Conservation (phyloP, 176 grass and related monocot genomes). For the Stipa capillata region DNA sequence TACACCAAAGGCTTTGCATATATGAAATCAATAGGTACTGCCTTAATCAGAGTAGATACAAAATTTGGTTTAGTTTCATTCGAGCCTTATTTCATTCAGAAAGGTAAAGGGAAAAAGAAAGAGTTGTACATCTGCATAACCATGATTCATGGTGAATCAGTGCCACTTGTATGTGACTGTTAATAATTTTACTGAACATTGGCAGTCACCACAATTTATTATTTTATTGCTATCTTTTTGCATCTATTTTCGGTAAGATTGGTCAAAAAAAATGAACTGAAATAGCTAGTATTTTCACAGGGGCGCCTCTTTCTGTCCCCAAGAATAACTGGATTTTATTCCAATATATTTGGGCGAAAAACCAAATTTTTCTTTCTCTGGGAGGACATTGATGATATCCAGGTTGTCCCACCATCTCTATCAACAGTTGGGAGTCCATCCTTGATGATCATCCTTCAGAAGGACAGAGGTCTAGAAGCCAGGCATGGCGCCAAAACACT, state of each 20-base stretch:
- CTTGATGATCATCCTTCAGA: slow-evolving; percentile 69
- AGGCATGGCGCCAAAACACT: slow-evolving; percentile 71
- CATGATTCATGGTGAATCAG: neutral
- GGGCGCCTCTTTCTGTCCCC: slow-evolving; percentile 87
- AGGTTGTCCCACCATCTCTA: slow-evolving; percentile 63
- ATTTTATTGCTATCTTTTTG: neutral
- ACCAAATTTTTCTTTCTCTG: slow-evolving; percentile 99
- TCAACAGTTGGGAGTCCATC: slow-evolving; percentile 77
- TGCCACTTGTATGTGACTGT: neutral
- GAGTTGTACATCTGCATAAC: neutral
- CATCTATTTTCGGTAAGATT: neutral
- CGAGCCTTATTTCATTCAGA: neutral
- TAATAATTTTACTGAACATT: neutral
- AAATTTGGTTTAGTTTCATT: neutral
- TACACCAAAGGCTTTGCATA: neutral
- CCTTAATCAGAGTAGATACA: neutral
- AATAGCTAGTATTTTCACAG: slow-evolving; percentile 24
- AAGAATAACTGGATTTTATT: slow-evolving; percentile 89
- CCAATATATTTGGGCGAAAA: slow-evolving; percentile 83
- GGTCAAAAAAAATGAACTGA: slow-evolving; percentile 18
- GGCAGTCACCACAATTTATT: neutral
- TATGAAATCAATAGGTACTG: slow-evolving; percentile 5
- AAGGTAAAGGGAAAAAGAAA: neutral
- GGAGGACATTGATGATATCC: slow-evolving; percentile 93
- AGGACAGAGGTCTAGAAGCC: slow-evolving; percentile 70